Percentiles rank a stretch among this genome's conserved stretches.
phyloP scores from a whole-genome alignment of 371 early-diverging fungal genomes.

The Chytridium lagenaria region DNA sequence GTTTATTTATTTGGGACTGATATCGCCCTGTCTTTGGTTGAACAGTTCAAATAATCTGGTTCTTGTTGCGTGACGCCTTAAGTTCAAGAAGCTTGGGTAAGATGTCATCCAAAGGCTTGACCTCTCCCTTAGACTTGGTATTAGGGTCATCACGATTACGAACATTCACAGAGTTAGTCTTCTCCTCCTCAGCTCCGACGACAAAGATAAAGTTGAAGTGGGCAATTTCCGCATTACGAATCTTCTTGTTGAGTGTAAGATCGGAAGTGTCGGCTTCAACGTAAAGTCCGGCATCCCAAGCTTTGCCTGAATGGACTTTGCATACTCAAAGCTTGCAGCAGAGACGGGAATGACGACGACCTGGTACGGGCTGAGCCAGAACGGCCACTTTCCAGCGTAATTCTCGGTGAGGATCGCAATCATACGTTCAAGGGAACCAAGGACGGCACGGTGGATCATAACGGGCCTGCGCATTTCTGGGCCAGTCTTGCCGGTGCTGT shows the following conservation, averaged over 20 bases:
- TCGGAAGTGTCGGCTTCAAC: conserved; percentile 89
- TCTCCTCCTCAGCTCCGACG: conserved; percentile 94
- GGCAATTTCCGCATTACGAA: conserved; percentile 82
- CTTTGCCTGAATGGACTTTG: conserved; percentile 54
- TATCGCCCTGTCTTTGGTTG: background rate
- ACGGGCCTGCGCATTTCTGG: conserved; percentile 83
- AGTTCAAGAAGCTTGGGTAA: conserved; percentile 66
- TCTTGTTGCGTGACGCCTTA: conserved; percentile 28
- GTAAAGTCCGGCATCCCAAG: conserved; percentile 78
- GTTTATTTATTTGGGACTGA: background rate
- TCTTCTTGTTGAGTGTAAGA: conserved; percentile 95
- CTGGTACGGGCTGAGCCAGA: conserved; percentile 99
- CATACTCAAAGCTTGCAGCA: conserved; percentile 44
- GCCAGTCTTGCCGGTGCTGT: conserved; percentile 27
- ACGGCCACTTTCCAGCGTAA: conserved; percentile 96
- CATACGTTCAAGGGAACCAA: conserved; percentile 98
- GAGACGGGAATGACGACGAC: conserved; percentile 83
- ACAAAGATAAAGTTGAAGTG: conserved; percentile 90
- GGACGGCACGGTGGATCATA: conserved; percentile 99
- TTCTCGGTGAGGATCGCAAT: conserved; percentile 97
- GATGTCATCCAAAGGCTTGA: conserved; percentile 59
- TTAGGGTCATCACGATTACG: conserved; percentile 60
- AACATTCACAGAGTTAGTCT: conserved; percentile 86
- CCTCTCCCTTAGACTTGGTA: conserved; percentile 44
- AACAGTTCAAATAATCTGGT: conserved; percentile 20